Percentiles rank a stretch among this genome's conserved stretches.
Conservation (phyloP, 2,329 filamentous ascomycete species). For the Pestalotiopsis sp. region DNA sequence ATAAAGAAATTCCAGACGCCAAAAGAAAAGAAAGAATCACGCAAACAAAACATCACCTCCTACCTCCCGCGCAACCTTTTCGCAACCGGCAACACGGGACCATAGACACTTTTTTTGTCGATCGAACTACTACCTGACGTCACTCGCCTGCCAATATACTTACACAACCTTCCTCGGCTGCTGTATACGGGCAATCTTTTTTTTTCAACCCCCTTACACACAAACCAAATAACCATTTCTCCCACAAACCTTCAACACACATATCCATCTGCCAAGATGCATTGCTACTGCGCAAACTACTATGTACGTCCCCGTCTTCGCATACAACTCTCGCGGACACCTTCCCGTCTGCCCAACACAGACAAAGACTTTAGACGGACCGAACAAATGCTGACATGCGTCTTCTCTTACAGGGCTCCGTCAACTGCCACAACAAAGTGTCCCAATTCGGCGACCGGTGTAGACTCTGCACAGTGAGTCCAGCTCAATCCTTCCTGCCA, state of each 20-base stretch:
- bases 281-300: slow-evolving; percentile 33
- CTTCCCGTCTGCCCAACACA: neutral
- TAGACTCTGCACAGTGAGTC: slow-evolving; percentile 28
- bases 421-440: slow-evolving; percentile 33
- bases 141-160: neutral
- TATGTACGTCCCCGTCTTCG: slow-evolving; percentile 22
- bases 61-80: neutral
- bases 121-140: neutral
- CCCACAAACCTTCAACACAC: slow-evolving; percentile 16
- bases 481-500: neutral
- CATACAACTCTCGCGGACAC: neutral
- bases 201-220: neutral
- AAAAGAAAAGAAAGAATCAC: neutral
- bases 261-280: slow-evolving; percentile 20
- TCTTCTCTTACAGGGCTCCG: slow-evolving; percentile 20
- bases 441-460: slow-evolving; percentile 31
- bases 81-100: neutral
- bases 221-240: neutral
- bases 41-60: neutral
- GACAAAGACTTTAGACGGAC: neutral
- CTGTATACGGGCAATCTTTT: neutral
- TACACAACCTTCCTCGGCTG: neutral
- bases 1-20: neutral
- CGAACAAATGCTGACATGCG: slow-evolving; percentile 6
- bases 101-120: neutral